A percentile compares a stretch with the other conserved stretches of the same genome.
These are phyloP conservation scores for Phytophthora pini DNA, from an alignment of 352 stramenopile genomes.

Conservation along the genomic window DNA sequence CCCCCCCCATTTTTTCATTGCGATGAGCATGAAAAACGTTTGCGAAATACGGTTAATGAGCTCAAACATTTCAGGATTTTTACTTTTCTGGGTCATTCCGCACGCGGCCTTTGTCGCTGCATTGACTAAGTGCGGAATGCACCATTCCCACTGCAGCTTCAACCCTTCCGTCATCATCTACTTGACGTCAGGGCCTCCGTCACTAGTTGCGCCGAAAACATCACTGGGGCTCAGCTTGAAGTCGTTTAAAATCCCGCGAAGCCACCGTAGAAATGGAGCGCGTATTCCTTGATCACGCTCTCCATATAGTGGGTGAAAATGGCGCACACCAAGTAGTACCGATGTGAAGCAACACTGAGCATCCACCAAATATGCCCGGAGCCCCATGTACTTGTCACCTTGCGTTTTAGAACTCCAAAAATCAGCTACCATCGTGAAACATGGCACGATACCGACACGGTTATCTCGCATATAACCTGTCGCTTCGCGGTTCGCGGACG, in stretches of 20 bases:
- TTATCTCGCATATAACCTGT: background rate
- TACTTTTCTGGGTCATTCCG: background rate
- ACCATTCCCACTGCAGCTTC: background rate
- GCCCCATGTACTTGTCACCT: constrained; percentile 32
- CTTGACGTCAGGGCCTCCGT: background rate
- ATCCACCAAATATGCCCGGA: constrained; percentile 23
- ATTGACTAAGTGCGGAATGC: background rate
- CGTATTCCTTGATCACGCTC: constrained; percentile 1
- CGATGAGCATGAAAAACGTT: too few relatives aligned
- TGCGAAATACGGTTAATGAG: too few relatives aligned
- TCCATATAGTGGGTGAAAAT: background rate
- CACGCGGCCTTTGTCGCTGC: background rate
- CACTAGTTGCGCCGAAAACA: background rate
- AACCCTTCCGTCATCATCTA: background rate
- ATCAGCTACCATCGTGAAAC: background rate
- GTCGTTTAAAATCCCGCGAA: background rate
- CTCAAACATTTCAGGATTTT: background rate
- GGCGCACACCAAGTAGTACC: background rate
- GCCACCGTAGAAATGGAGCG: background rate
- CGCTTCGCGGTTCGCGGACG: background rate
- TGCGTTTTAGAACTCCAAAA: background rate
- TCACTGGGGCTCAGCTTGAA: background rate
- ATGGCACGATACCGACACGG: background rate
- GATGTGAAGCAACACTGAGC: constrained; percentile 18
- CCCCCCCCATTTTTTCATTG: too few relatives aligned